Base-by-base conservation (phyloP, 1,284 basidiomycete genomes). In the Rhodotorula sp. region DNA sequence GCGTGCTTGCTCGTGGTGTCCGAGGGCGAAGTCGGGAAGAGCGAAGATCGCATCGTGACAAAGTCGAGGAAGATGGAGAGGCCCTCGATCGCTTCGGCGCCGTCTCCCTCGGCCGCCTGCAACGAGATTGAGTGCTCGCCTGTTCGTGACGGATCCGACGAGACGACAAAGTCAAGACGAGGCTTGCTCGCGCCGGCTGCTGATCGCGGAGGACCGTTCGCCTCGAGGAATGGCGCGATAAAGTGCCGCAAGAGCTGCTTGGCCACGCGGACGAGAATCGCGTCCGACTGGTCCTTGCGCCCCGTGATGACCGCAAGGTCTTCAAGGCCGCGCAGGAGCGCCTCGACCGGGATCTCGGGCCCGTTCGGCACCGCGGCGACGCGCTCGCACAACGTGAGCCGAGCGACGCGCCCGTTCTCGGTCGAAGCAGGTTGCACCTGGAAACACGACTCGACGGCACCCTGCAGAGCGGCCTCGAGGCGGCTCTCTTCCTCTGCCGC, bases 191-290 rank as follows among this genome's bases (percentile, higher is more conserved):
- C 17, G 26, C 10, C 18, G 8, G 29, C 17, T 26, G 29, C 17
- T 26, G 42, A 6, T 8, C 24, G 17, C 46, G 14, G 49, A 37
- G 33, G 8, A 44, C 66, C 66, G 15, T 66, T 65, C 22, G 60
- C 30, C n/a, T 67, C 68, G 58, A 75, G 61, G 68, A 69, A 73
- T 6, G 72, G 74, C 15, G 67, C 64, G 66, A 75, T 42, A 46
- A 75, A 70, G 44, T 66, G 46, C 46, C 70, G 55, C 54, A 71
- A 30, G 4, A 73, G 22, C 30, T 67, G 67, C 56, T 70, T 73
- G 30, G 74, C 67, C 14, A 75, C 45, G 29, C 70, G 58, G 8
- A 61, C 58, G 24, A 75, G 45, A 7, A 70, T 51, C 4, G 46
- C 33, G 17, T 70, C 64, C 58, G 63, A 62, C 42, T 65, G 66